Percentiles rank a stretch among this genome's conserved stretches.
phyloP scores from a whole-genome alignment of 2,329 filamentous ascomycete species.

The Cyphellophora europaea region DNA sequence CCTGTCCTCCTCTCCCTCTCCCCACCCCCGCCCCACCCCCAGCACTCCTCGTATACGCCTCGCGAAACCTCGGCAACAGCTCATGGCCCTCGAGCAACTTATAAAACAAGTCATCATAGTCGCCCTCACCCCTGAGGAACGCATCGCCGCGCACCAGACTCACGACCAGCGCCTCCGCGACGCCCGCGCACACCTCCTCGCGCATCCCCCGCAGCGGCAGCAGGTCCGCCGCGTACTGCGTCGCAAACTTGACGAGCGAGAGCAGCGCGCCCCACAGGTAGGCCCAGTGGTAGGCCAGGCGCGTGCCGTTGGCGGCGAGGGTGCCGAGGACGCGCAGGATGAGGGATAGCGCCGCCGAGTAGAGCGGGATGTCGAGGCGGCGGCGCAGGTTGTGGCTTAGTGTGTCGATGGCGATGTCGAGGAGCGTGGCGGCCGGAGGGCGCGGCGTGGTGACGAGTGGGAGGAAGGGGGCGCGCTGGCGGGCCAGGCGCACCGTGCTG shows the following conservation, averaged over 20 bases:
- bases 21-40: slow-evolving; percentile 6
- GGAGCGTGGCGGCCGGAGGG: slow-evolving; percentile 62
- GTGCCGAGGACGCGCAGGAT: slow-evolving; percentile 75
- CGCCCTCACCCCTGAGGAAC: slow-evolving; percentile 76
- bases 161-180: slow-evolving; percentile 75
- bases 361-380: slow-evolving; percentile 74
- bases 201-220: slow-evolving; percentile 49
- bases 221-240: slow-evolving; percentile 73
- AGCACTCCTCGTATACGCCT: slow-evolving; percentile 43
- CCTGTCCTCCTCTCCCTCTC: too few relatives aligned
- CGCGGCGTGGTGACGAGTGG: slow-evolving; percentile 65
- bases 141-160: slow-evolving; percentile 81
- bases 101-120: slow-evolving; percentile 97
- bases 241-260: slow-evolving; percentile 80
- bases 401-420: slow-evolving; percentile 83
- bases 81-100: slow-evolving; percentile 88
- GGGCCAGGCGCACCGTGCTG: slow-evolving; percentile 68
- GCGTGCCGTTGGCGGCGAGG: slow-evolving; percentile 70
- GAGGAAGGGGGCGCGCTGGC: slow-evolving; percentile 78
- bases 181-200: slow-evolving; percentile 61
- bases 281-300: slow-evolving; percentile 85
- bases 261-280: slow-evolving; percentile 87
- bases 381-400: slow-evolving; percentile 89
- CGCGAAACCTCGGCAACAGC: slow-evolving; percentile 62
- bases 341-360: slow-evolving; percentile 70